Evolutionary conservation across 2,329 filamentous ascomycete species (phyloP).

Genomic region (Colletotrichum endophyticum): DNA sequence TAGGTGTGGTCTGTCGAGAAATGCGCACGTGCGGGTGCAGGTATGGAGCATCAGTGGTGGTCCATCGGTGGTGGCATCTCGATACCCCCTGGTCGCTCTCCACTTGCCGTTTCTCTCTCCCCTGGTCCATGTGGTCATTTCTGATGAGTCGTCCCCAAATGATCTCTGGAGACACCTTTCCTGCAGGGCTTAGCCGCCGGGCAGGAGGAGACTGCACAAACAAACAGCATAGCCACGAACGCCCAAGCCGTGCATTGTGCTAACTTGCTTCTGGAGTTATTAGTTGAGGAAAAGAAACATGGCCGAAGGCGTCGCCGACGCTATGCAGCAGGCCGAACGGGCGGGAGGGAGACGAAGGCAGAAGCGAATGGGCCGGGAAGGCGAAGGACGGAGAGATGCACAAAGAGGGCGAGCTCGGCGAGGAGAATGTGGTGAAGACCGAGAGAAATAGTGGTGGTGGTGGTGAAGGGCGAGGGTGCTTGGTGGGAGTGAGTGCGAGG

Average conservation of each 20-base stretch:
- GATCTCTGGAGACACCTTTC: background rate
- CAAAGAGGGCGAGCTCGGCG: background rate
- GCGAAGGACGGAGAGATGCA: background rate
- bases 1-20: background rate
- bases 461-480: background rate
- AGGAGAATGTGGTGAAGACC: background rate
- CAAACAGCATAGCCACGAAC: slow-evolving; percentile 9
- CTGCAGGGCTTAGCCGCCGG: background rate
- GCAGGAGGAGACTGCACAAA: background rate
- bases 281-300: background rate
- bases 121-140: background rate
- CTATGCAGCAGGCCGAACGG: background rate
- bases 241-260: background rate
- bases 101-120: background rate
- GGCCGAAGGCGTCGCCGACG: background rate
- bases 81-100: background rate
- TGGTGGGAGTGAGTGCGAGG: background rate
- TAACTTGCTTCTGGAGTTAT: background rate
- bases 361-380: background rate
- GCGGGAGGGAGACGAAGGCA: background rate
- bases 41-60: background rate
- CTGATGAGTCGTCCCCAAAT: background rate
- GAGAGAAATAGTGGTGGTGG: background rate
- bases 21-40: slow-evolving; percentile 4
- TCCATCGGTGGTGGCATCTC: background rate